Conservation (phyloP, 345 rosid genomes). For the Rhodamnia argentea region DNA sequence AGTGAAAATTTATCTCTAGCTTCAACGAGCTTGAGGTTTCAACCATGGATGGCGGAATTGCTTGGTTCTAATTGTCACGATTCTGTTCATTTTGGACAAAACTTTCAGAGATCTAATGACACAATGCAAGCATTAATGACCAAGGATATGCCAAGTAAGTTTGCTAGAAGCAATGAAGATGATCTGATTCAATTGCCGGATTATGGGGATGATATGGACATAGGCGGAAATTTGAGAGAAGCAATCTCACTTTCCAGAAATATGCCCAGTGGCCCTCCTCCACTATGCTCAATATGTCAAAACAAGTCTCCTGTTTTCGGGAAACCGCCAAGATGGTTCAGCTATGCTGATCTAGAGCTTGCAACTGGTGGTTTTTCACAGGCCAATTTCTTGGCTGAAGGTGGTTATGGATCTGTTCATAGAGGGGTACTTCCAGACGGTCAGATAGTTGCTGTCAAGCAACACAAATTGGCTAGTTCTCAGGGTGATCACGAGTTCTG, state of each 20-base stretch:
- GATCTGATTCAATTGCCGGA: constrained; percentile 40
- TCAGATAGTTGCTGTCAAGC: constrained; percentile 98
- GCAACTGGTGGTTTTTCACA: constrained; percentile 98
- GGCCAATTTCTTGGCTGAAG: constrained; percentile 97
- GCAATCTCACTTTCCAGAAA: constrained; percentile 75
- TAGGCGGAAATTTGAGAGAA: constrained; percentile 78
- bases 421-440: constrained; percentile 96
- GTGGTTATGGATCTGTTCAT: constrained; percentile 98
- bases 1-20: constrained; percentile 64
- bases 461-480: constrained; percentile 95
- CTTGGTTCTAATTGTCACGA: constrained; percentile 37
- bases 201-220: constrained; percentile 43
- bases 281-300: constrained; percentile 95
- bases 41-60: constrained; percentile 78
- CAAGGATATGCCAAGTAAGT: constrained; percentile 13
- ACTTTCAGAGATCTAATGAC: constrained; percentile 20
- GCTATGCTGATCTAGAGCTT: constrained; percentile 90
- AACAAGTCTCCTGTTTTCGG: constrained; percentile 97
- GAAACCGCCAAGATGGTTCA: constrained; percentile 92
- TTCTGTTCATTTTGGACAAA: constrained; percentile 35
- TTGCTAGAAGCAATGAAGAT: constrained; percentile 28
- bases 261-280: constrained; percentile 89
- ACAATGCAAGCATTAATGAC: constrained; percentile 9
- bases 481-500: constrained; percentile 99
- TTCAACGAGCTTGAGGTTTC: constrained; percentile 75